A percentile compares a stretch with the other conserved stretches of the same genome.
phyloP scores from a whole-genome alignment of 352 stramenopile genomes.

The Pythium angustatum region DNA sequence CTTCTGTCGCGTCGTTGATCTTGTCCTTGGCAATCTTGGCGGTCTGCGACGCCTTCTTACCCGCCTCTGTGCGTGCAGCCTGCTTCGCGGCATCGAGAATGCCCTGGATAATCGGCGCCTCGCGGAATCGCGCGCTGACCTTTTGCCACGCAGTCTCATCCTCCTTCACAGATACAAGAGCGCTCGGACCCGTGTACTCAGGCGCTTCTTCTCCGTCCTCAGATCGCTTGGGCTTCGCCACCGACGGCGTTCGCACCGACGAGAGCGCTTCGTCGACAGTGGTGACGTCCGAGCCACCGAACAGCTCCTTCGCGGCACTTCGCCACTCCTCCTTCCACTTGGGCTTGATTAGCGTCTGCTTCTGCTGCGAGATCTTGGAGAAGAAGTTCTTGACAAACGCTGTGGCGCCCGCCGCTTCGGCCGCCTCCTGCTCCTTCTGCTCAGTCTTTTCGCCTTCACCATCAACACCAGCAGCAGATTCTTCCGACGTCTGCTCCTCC shows the following conservation, averaged over 20 bases:
- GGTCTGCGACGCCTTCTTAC: slow-evolving; percentile 67
- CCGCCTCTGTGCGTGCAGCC: slow-evolving; percentile 72
- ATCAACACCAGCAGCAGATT: background rate
- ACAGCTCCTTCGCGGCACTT: slow-evolving; percentile 73
- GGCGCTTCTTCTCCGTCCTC: slow-evolving; percentile 38
- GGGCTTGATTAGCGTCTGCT: slow-evolving; percentile 63
- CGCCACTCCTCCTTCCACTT: slow-evolving; percentile 72
- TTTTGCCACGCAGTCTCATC: slow-evolving; percentile 93
- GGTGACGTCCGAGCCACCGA: slow-evolving; percentile 68
- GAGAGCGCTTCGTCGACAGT: slow-evolving; percentile 77
- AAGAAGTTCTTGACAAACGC: slow-evolving; percentile 69
- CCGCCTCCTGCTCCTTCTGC: slow-evolving; percentile 13
- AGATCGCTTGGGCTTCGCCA: slow-evolving; percentile 35
- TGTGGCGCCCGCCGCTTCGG: slow-evolving; percentile 33
- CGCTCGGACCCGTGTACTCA: slow-evolving; percentile 72
- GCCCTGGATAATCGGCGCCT: slow-evolving; percentile 95
- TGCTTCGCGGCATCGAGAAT: slow-evolving; percentile 84
- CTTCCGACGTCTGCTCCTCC: background rate
- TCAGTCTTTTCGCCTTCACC: slow-evolving; percentile 2
- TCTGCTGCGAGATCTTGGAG: slow-evolving; percentile 44
- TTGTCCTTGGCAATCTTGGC: slow-evolving; percentile 82
- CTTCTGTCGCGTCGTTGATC: slow-evolving; percentile 77
- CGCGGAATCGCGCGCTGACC: slow-evolving; percentile 91
- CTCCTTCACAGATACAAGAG: slow-evolving; percentile 90
- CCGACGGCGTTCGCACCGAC: slow-evolving; percentile 57